Conservation (phyloP, 108 stramenopile species). For the Epithemia pelagica region DNA sequence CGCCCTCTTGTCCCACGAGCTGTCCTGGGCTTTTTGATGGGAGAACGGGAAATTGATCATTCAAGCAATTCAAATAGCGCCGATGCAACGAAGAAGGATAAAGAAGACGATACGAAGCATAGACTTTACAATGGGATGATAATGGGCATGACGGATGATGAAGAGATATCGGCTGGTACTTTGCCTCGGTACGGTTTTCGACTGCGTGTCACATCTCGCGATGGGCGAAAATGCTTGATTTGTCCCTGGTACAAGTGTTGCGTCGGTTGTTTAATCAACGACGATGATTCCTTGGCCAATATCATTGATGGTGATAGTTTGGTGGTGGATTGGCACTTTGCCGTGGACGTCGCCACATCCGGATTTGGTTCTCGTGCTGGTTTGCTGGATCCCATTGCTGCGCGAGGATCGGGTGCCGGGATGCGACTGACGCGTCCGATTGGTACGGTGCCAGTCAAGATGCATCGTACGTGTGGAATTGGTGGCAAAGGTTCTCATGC, state of each 20-base stretch:
- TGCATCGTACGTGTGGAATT: conserved; percentile 52
- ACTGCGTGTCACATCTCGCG: conserved; percentile 63
- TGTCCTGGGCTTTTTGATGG: conserved; percentile 26
- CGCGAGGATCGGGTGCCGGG: conserved; percentile 20
- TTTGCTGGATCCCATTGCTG: conserved; percentile 14
- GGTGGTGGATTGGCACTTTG: conserved; percentile 84
- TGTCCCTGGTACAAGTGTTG: conserved; percentile 86
- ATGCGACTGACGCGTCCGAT: conserved; percentile 6
- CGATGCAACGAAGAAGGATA: not conserved
- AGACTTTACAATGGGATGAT: conserved; percentile 5
- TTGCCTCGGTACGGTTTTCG: conserved; percentile 80
- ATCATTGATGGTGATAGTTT: conserved; percentile 80
- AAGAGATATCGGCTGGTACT: conserved; percentile 62
- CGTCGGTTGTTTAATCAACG: conserved; percentile 79
- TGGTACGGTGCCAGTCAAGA: conserved; percentile 36
- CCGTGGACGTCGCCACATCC: conserved; percentile 63
- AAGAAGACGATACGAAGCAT: conserved; percentile 10
- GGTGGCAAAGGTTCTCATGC: conserved; percentile 46
- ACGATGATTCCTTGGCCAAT: conserved; percentile 65
- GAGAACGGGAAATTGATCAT: not conserved
- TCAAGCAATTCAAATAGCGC: not conserved
- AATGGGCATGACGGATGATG: conserved; percentile 59
- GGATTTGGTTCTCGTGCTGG: conserved; percentile 61
- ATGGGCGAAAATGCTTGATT: conserved; percentile 66
- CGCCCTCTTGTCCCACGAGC: conserved; percentile 49